Conservation (phyloP, 2,329 filamentous ascomycete species). For the Nemania sp. region DNA sequence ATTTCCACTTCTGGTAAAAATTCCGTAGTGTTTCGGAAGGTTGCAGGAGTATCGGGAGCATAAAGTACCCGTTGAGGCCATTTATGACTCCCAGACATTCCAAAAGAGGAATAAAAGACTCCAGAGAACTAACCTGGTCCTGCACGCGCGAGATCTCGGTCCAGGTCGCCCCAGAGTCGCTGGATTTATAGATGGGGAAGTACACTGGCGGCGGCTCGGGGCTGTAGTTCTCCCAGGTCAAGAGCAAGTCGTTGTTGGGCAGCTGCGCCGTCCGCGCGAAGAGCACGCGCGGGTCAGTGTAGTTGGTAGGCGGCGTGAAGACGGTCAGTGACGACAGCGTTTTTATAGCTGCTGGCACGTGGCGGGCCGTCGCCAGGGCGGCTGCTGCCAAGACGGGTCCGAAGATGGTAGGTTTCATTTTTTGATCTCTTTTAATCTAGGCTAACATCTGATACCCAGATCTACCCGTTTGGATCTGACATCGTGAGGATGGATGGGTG, state of each 20-base stretch:
- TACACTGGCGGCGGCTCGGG: conserved; percentile 66
- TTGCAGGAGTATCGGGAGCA: too few relatives aligned
- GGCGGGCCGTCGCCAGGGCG: not conserved
- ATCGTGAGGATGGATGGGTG: not conserved
- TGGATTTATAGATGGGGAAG: conserved; percentile 67
- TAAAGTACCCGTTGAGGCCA: too few relatives aligned
- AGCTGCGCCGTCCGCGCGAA: conserved; percentile 61
- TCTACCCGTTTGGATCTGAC: not conserved
- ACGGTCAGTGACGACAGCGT: conserved; percentile 41
- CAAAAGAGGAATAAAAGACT: too few relatives aligned
- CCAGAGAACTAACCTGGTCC: too few relatives aligned
- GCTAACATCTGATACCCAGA: too few relatives aligned
- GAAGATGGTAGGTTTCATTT: conserved; percentile 10
- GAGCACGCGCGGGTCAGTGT: conserved; percentile 58
- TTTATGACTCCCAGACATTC: too few relatives aligned
- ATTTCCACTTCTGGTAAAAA: too few relatives aligned
- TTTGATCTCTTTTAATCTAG: not conserved
- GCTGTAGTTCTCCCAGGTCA: conserved; percentile 69
- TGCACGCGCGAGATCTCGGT: conserved; percentile 70
- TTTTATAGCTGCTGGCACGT: not conserved
- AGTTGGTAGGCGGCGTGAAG: conserved; percentile 58
- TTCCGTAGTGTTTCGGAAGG: too few relatives aligned
- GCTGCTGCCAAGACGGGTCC: not conserved
- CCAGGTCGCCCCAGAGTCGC: conserved; percentile 71
- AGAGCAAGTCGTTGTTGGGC: conserved; percentile 60